phyloP scores from a whole-genome alignment of 2,329 filamentous ascomycete genomes.

The Monosporascus sp. region DNA sequence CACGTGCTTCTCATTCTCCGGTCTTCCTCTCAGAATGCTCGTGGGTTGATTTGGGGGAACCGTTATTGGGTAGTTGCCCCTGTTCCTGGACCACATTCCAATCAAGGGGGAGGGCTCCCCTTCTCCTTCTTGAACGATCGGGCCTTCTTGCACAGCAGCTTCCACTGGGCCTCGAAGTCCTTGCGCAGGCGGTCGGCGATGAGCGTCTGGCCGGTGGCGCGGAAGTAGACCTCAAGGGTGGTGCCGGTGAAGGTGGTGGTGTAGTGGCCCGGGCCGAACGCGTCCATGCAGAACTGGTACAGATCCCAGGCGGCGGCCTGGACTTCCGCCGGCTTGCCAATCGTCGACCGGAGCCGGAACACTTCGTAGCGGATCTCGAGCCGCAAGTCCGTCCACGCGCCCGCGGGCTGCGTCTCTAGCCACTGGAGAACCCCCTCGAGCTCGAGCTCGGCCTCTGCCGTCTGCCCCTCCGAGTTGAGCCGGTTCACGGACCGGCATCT shows the following conservation, averaged over 20 bases:
- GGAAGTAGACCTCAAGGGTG: slow-evolving; percentile 2
- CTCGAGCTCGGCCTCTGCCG: not conserved
- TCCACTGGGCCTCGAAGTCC: slow-evolving; percentile 3
- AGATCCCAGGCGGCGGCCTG: slow-evolving; percentile 1
- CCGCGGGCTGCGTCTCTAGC: slow-evolving; percentile 1
- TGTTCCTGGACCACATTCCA: too few species aligned
- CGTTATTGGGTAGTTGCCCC: too few species aligned
- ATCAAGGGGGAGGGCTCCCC: not conserved
- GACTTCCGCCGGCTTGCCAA: not conserved
- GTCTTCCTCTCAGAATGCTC: too few species aligned
- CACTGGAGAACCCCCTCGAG: not conserved
- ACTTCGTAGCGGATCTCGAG: not conserved
- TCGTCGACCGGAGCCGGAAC: not conserved
- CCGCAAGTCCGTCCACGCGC: slow-evolving; percentile 1
- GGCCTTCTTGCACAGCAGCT: slow-evolving; percentile 3
- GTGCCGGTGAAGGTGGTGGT: slow-evolving; percentile 4
- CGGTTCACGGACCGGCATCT: not conserved
- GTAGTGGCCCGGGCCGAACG: slow-evolving; percentile 1
- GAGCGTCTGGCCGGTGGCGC: not conserved
- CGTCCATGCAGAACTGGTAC: slow-evolving; percentile 1
- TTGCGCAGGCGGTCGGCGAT: not conserved
- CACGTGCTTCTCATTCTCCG: too few species aligned
- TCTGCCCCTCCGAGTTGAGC: not conserved
- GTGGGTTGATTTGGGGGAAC: too few species aligned
- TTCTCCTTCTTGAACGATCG: slow-evolving; percentile 2